Percentiles rank a stretch among this genome's conserved stretches.
Conservation (phyloP, 2,329 filamentous ascomycete species). For the Aspergillus clavatus region DNA sequence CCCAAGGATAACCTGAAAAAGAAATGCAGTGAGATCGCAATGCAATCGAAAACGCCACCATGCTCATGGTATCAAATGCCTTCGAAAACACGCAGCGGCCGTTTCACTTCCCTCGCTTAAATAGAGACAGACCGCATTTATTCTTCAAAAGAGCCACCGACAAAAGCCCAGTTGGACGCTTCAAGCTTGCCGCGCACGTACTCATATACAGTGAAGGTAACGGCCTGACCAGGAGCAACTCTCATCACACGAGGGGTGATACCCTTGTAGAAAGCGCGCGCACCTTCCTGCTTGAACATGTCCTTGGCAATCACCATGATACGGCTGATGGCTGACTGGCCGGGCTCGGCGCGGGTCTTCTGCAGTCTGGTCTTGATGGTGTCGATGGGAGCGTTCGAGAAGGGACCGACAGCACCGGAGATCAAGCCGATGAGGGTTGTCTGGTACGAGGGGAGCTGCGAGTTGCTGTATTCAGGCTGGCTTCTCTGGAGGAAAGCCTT, state of each 20-base stretch:
- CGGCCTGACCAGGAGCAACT: slow-evolving; percentile 89
- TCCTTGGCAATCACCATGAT: slow-evolving; percentile 74
- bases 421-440: slow-evolving; percentile 88
- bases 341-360: slow-evolving; percentile 75
- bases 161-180: slow-evolving; percentile 54
- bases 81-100: slow-evolving; percentile 16
- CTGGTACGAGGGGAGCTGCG: slow-evolving; percentile 76
- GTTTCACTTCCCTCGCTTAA: neutral
- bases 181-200: slow-evolving; percentile 69
- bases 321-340: slow-evolving; percentile 72
- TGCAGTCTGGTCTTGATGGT: slow-evolving; percentile 98
- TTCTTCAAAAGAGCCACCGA: slow-evolving; percentile 64
- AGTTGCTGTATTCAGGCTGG: slow-evolving; percentile 64
- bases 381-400: slow-evolving; percentile 96
- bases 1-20: slow-evolving; percentile 6
- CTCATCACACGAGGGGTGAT: slow-evolving; percentile 97
- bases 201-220: slow-evolving; percentile 72
- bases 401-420: slow-evolving; percentile 87
- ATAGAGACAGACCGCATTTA: slow-evolving; percentile 19
- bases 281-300: slow-evolving; percentile 91
- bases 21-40: slow-evolving; percentile 15
- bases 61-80: slow-evolving; percentile 27
- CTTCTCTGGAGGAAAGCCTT: slow-evolving; percentile 69
- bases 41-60: slow-evolving; percentile 24
- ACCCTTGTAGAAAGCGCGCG: slow-evolving; percentile 96